Percentiles rank a stretch among this genome's conserved stretches.
These are phyloP conservation scores for Farysia itapuensis DNA, from an alignment of 1,284 basidiomycete species.

Conservation along the genomic window DNA sequence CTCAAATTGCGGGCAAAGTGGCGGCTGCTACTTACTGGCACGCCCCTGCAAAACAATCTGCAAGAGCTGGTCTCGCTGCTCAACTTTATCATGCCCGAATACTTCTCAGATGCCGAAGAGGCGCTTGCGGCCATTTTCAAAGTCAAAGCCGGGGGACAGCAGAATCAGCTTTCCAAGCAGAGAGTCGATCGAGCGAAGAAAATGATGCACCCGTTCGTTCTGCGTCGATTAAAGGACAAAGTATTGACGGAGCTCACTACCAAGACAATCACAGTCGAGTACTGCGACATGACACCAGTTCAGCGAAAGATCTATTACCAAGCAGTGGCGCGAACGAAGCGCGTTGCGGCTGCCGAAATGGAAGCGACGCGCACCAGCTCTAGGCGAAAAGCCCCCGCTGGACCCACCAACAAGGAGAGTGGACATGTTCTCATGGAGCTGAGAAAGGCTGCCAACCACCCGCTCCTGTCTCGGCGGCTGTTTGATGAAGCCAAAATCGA, in stretches of 20 bases:
- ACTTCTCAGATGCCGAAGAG: slow-evolving; percentile 75
- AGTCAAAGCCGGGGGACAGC: slow-evolving; percentile 82
- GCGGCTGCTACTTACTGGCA: slow-evolving; percentile 91
- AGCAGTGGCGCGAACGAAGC: slow-evolving; percentile 73
- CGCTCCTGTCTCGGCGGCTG: slow-evolving; percentile 84
- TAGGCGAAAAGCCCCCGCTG: slow-evolving; percentile 2
- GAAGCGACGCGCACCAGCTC: slow-evolving; percentile 1
- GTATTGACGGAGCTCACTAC: slow-evolving; percentile 89
- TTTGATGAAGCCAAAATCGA: slow-evolving; percentile 78
- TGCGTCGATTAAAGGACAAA: slow-evolving; percentile 83
- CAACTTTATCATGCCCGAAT: slow-evolving; percentile 93
- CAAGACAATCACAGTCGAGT: slow-evolving; percentile 88
- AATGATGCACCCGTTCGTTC: slow-evolving; percentile 98
- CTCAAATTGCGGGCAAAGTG: slow-evolving; percentile 82
- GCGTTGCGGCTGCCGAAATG: slow-evolving; percentile 70
- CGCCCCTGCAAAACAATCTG: slow-evolving; percentile 79
- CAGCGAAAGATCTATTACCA: slow-evolving; percentile 85
- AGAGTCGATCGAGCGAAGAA: slow-evolving; percentile 91
- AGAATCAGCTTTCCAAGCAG: slow-evolving; percentile 82
- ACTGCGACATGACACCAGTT: slow-evolving; percentile 85
- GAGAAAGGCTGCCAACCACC: slow-evolving; percentile 91
- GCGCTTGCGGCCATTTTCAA: slow-evolving; percentile 94
- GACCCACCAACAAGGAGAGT: slow-evolving; percentile 7
- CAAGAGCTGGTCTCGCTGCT: slow-evolving; percentile 90
- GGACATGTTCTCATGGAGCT: slow-evolving; percentile 90